These are phyloP conservation scores for Boletus vinaceobasis DNA, from an alignment of 768 basidiomycete species.

Conservation along the genomic window DNA sequence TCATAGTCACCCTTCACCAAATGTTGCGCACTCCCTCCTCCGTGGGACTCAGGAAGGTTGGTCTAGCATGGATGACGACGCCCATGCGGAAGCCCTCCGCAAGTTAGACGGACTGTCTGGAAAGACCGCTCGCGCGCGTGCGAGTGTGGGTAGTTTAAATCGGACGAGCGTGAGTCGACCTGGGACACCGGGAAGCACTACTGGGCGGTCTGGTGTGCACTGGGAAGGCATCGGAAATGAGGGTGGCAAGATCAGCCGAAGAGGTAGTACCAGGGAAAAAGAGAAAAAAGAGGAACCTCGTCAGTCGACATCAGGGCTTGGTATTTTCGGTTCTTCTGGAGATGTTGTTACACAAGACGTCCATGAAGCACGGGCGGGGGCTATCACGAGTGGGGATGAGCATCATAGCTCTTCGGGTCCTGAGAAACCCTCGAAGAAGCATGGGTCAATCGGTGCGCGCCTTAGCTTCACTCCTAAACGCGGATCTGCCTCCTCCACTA, in stretches of 20 bases:
- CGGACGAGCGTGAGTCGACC: slow-evolving; percentile 67
- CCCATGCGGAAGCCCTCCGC: slow-evolving; percentile 85
- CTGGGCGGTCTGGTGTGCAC: slow-evolving; percentile 45
- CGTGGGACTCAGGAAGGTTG: slow-evolving; percentile 89
- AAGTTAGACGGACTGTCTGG: slow-evolving; percentile 88
- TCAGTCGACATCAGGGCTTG: slow-evolving; percentile 29
- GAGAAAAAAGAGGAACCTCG: slow-evolving; percentile 41
- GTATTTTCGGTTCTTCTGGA: slow-evolving; percentile 35
- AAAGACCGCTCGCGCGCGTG: slow-evolving; percentile 71
- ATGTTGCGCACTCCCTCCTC: slow-evolving; percentile 80
- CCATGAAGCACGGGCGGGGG: slow-evolving; percentile 40
- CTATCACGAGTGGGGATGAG: slow-evolving; percentile 57
- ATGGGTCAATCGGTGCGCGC: slow-evolving; percentile 51
- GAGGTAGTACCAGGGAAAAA: slow-evolving; percentile 40
- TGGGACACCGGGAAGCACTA: slow-evolving; percentile 66
- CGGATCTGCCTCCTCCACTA: slow-evolving; percentile 86
- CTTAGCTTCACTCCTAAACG: slow-evolving; percentile 83
- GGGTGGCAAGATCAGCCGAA: slow-evolving; percentile 35
- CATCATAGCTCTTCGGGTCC: slow-evolving; percentile 40
- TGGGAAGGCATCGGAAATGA: slow-evolving; percentile 67
- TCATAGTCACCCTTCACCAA: slow-evolving; percentile 47
- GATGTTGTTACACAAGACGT: slow-evolving; percentile 36
- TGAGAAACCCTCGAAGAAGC: slow-evolving; percentile 71
- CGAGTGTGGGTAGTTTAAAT: slow-evolving; percentile 72
- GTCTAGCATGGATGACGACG: slow-evolving; percentile 83